phyloP scores from a whole-genome alignment of 257 asterid genomes.

The Petunia axillaris region DNA sequence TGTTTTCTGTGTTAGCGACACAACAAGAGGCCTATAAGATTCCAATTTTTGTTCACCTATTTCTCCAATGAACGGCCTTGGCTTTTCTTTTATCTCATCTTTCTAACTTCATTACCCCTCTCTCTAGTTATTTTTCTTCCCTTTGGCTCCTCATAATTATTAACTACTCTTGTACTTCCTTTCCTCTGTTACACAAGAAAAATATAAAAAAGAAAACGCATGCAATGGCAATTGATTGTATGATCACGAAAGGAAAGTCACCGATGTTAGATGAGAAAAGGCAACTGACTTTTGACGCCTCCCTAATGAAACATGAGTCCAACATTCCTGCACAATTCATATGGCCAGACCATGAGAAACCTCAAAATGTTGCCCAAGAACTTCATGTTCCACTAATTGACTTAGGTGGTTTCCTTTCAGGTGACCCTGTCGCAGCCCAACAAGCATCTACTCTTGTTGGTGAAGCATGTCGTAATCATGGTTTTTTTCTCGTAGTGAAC shows the following conservation, averaged over 20 bases:
- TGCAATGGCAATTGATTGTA: conserved; percentile 65
- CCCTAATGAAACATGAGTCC: conserved; percentile 41
- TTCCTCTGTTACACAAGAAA: background rate
- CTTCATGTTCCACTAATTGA: conserved; percentile 70
- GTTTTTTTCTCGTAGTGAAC: conserved; percentile 76
- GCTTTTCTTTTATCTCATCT: conserved; percentile 49
- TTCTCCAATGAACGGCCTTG: conserved; percentile 43
- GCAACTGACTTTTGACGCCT: conserved; percentile 56
- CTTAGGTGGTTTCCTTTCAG: conserved; percentile 70
- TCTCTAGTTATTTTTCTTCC: conserved; percentile 7
- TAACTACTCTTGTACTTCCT: background rate
- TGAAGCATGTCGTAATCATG: conserved; percentile 66
- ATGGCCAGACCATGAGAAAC: conserved; percentile 93
- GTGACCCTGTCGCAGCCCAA: conserved; percentile 47
- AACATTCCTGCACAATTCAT: conserved; percentile 69
- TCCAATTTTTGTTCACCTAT: conserved; percentile 46
- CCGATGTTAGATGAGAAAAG: conserved; percentile 29
- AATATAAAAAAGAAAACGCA: background rate
- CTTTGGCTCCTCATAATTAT: conserved; percentile 13
- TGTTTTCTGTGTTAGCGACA: conserved; percentile 38
- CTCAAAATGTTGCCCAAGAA: conserved; percentile 43
- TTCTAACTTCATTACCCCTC: conserved; percentile 28
- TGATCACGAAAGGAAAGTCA: conserved; percentile 38
- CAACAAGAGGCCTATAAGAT: conserved; percentile 44
- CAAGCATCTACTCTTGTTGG: conserved; percentile 64